Evolutionary conservation across 345 rosid species (phyloP), one percentile per base, ranked within the genome.

Genomic region (Iberis pinnata): DNA sequence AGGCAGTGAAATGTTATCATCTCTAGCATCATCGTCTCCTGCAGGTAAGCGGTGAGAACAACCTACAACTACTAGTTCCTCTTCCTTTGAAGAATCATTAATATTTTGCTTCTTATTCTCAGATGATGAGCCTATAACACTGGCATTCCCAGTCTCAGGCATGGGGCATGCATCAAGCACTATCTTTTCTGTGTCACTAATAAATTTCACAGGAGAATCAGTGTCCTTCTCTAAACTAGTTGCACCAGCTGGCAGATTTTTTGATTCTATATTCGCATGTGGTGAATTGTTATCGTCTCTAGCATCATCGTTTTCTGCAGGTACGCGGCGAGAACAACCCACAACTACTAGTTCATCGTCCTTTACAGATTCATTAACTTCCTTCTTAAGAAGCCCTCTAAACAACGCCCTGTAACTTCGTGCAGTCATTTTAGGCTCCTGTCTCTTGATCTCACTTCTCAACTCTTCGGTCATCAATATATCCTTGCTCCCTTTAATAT

Each of bases 361-460:
- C 61, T 50, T 59, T 29, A 56, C 53, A 31, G 62, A 43, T 24
- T 33, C 51, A 66, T 59, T 36, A 20, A 43, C 32, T 63, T 56
- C 63, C 60, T 17, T 26, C 68, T 62, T 75, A 36, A 20, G 35
- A 35, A 55, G 62, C 31, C 44, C 56, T 62, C 53, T 69, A 49
- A 72, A 75, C 40, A 75, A 58, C 20, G 79, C 73, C 52, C 53
- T 70, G 35, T 71, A 81, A 53, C 78, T 61, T 64, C 77, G 79
- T 19, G 71, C 83, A 48, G 51, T 27, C 65, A 56, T 20, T 54
- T 12, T 36, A 57, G 62, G 56, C 61, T 50, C 32, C 41, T 60
- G 50, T 60, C 70, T 73, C 69, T 64, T 63, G 29, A 78, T 60
- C 64, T 70, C 70, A 49, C 51, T 18, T 3, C 61, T 45, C 56